A percentile compares a stretch with the other conserved stretches of the same genome.
Conservation (phyloP, 2,329 filamentous ascomycete genomes). For the Cordyceps pruinosa region DNA sequence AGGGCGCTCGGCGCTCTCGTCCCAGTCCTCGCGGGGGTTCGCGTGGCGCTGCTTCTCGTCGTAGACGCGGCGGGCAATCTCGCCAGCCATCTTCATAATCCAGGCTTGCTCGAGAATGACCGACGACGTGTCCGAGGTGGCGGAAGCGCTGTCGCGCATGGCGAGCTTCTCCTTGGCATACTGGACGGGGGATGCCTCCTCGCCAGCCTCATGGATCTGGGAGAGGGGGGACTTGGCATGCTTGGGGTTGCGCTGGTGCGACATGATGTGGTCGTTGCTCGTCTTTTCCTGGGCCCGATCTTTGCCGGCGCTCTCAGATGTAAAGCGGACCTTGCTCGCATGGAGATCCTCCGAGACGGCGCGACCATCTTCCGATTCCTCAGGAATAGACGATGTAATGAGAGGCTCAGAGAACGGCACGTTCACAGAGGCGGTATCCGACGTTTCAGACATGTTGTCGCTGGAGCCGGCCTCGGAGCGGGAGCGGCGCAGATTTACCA, state of each 20-base stretch:
- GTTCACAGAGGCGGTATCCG: conserved; percentile 48
- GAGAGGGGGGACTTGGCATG: conserved; percentile 15
- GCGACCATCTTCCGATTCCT: conserved; percentile 49
- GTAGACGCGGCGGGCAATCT: conserved; percentile 81
- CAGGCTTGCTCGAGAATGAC: conserved; percentile 72
- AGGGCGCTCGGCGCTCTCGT: conserved; percentile 32
- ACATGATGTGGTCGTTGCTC: conserved; percentile 19
- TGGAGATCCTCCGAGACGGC: conserved; percentile 21
- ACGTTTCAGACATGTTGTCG: conserved; percentile 40
- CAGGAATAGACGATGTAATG: conserved; percentile 48
- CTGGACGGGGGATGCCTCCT: conserved; percentile 22
- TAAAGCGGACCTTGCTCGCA: conserved; percentile 38
- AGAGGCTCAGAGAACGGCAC: conserved; percentile 56
- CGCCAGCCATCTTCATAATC: conserved; percentile 89
- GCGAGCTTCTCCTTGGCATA: conserved; percentile 24
- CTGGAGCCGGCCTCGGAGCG: conserved; percentile 48
- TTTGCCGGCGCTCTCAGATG: conserved; percentile 12
- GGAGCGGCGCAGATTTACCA: conserved; percentile 70
- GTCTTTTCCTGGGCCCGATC: conserved; percentile 17
- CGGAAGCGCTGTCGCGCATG: conserved; percentile 26
- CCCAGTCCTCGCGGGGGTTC: conserved; percentile 40
- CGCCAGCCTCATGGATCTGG: conserved; percentile 15
- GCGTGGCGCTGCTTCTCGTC: conserved; percentile 66
- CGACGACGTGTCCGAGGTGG: conserved; percentile 43
- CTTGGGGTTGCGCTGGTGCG: conserved; percentile 18